Conservation (phyloP, 495 filamentous ascomycete species). For the Lasiosphaeria ovina region DNA sequence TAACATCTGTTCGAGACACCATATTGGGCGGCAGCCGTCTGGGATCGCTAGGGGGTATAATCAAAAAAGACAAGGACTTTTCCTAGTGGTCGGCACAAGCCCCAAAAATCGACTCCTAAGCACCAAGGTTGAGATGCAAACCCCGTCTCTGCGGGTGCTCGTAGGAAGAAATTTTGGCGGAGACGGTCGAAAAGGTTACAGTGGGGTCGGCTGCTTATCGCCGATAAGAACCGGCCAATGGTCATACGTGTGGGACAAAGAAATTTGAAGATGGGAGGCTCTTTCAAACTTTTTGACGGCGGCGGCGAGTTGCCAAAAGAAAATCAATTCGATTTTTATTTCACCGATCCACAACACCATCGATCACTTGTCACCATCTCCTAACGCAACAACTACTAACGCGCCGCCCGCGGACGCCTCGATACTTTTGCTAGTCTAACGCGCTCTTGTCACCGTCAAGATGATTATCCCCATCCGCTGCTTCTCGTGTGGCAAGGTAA, state of each 20-base stretch:
- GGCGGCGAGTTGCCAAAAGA: neutral
- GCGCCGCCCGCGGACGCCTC: neutral
- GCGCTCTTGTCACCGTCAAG: constrained; percentile 26
- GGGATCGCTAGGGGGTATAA: too few species aligned
- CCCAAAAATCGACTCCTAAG: neutral
- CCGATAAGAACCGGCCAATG: constrained; percentile 33
- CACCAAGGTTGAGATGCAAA: neutral
- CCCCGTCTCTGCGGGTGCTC: constrained; percentile 2
- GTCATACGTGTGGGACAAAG: constrained; percentile 10
- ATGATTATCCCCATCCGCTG: constrained; percentile 99
- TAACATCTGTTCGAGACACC: constrained; percentile 23
- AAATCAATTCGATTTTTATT: neutral
- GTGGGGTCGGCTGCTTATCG: constrained; percentile 31
- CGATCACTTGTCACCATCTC: neutral
- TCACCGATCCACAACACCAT: neutral
- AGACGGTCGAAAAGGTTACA: constrained; percentile 31
- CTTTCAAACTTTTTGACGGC: neutral
- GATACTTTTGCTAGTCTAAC: neutral
- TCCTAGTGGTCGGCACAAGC: neutral
- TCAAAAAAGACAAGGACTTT: neutral
- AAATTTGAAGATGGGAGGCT: constrained; percentile 16
- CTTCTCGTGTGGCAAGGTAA: constrained; percentile 97
- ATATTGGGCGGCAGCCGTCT: constrained; percentile 12
- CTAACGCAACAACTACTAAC: neutral
- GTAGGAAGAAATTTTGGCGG: constrained; percentile 35